Evolutionary conservation across 148 eudicot genomes (phyloP).

Genomic region (Salicornia ramosissima): DNA sequence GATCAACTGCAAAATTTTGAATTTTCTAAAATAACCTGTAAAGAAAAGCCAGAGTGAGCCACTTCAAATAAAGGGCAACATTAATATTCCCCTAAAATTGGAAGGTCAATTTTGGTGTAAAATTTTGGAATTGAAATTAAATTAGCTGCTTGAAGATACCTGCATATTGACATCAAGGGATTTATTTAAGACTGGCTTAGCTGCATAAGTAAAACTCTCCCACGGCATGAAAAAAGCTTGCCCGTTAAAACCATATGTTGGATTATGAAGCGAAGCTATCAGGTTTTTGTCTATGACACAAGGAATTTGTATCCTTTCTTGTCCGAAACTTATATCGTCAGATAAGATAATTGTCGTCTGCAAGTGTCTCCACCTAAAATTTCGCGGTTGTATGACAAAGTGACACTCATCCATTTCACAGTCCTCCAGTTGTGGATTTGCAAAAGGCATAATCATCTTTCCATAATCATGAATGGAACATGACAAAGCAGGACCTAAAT

Average conservation of each 20-base stretch:
- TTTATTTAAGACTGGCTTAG: constrained; percentile 50
- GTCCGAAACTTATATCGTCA: constrained; percentile 87
- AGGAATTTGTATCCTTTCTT: constrained; percentile 64
- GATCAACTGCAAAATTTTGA: no score
- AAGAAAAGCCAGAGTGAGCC: neutral
- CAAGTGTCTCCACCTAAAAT: constrained; percentile 45
- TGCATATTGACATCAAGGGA: constrained; percentile 48
- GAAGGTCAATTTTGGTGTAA: neutral
- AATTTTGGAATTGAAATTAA: neutral
- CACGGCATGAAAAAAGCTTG: constrained; percentile 71
- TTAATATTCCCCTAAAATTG: neutral
- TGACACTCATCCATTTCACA: constrained; percentile 95
- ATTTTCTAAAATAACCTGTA: neutral
- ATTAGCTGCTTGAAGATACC: constrained; percentile 39
- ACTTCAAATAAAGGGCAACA: neutral
- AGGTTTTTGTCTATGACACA: constrained; percentile 88
- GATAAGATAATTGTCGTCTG: constrained; percentile 63
- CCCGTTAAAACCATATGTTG: constrained; percentile 52
- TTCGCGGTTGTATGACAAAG: constrained; percentile 56
- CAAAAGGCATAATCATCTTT: constrained; percentile 21
- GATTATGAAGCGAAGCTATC: constrained; percentile 48
- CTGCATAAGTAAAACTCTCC: constrained; percentile 80
- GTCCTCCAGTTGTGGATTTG: constrained; percentile 32
- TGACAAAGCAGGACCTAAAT: constrained; percentile 27
- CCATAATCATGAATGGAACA: constrained; percentile 27